Base-by-base conservation (phyloP, 495 filamentous ascomycete genomes). In the Penicillium argentinense region DNA sequence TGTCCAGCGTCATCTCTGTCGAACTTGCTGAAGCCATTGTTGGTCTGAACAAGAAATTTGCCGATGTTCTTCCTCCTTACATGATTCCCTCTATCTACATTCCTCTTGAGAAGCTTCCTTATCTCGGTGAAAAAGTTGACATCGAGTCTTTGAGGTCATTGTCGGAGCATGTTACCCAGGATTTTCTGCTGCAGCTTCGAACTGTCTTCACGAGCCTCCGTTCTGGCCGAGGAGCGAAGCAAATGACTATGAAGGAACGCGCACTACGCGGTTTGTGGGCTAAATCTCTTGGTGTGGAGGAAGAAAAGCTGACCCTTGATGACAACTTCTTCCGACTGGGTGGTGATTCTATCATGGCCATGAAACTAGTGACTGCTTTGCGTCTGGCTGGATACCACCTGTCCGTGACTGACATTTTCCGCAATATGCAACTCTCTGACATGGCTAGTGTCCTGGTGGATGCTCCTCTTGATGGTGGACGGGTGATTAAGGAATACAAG, bases 201-300 rank as follows among this genome's bases (percentile, higher is more conserved):
- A 48, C 26, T 42, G 46, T 11, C 42, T 64, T 32, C 23, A 58
- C 1, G 32, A 51, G 41, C 30, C 21, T 41, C 23, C 30, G 11
- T 33, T 25, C 7, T 38, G 57, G 48, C 19, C 34, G 11, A 48
- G 53, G 9, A 37, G 36, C 26, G 16, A 22, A 41, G 13, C 38
- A 49, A 16, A 41, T 62, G 38, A 62, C 62, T 30, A 38, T 41
- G 8, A 49, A 51, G 13, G 67, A 77, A 45, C 58, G 43, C 16
- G 62, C 49, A 3, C 57, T 80, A 5, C 69, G 57, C 13, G 39
- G 54, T 4, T 42, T 71, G 4, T 79, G 74, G 77, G 67, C 64
- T 5, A 45, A 57, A 2, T 60, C 71, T 4, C 54, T 80, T 0
- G 60, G 60, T 1, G 51, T 75, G 2, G 11, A 43, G 1, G 30